A percentile compares a stretch with the other conserved stretches of the same genome.
Evolutionary conservation across 2,329 filamentous ascomycete species (phyloP).

Genomic region (Coniella vitis): DNA sequence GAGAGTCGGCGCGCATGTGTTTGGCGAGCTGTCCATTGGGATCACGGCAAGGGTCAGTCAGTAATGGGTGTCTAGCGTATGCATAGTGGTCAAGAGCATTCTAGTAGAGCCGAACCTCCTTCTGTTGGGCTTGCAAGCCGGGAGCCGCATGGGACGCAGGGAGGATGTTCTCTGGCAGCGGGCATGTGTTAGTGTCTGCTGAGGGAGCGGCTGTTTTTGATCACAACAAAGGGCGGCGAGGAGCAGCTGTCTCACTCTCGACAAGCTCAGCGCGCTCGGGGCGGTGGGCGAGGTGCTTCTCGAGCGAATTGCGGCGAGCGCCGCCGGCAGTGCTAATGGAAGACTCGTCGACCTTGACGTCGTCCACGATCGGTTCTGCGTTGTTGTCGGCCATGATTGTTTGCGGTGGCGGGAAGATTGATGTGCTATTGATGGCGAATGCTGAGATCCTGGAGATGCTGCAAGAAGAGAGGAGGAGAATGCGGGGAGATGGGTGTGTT

Average conservation of each 20-base stretch:
- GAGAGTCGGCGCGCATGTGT: slow-evolving; percentile 77
- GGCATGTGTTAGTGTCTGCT: too few relatives aligned
- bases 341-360: slow-evolving; percentile 43
- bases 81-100: not conserved
- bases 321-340: slow-evolving; percentile 45
- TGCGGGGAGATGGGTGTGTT: not conserved
- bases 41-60: not conserved
- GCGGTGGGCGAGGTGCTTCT: slow-evolving; percentile 65
- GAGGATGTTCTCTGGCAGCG: slow-evolving; percentile 74
- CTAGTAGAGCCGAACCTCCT: slow-evolving; percentile 45
- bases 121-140: slow-evolving; percentile 70
- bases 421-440: not conserved
- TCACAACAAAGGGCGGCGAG: slow-evolving; percentile 1
- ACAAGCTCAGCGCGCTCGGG: slow-evolving; percentile 71
- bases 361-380: slow-evolving; percentile 44
- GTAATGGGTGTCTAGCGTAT: not conserved
- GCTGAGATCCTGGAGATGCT: not conserved
- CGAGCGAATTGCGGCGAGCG: slow-evolving; percentile 60
- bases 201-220: slow-evolving; percentile 1
- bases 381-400: slow-evolving; percentile 37
- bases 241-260: slow-evolving; percentile 57
- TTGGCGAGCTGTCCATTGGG: slow-evolving; percentile 54
- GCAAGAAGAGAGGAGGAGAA: not conserved
- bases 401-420: not conserved
- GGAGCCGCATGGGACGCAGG: slow-evolving; percentile 72